Conservation (phyloP, 176 grass and related monocot genomes). For the Urochloa ruziziensis region DNA sequence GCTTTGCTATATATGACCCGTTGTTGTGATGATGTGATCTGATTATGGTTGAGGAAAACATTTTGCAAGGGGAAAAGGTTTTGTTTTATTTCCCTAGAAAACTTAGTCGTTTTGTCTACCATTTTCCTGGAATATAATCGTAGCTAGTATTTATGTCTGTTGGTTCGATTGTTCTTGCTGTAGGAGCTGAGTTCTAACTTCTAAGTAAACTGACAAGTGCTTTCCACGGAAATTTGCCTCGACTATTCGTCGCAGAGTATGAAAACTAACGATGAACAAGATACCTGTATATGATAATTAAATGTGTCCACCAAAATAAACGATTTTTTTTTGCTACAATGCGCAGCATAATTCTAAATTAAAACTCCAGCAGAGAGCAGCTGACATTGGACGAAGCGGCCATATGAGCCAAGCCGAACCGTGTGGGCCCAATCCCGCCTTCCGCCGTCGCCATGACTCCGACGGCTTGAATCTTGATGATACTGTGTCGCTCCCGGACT, state of each 20-base stretch:
- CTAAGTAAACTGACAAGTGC: background rate
- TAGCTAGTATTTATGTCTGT: background rate
- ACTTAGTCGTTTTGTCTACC: background rate
- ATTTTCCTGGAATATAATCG: constrained; percentile 8
- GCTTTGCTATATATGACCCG: background rate
- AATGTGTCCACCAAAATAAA: no score
- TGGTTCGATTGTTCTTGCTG: background rate
- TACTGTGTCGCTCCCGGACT: background rate
- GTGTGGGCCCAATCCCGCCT: background rate
- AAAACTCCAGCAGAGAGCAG: background rate
- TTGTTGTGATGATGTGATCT: background rate
- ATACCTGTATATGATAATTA: background rate
- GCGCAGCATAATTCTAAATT: background rate
- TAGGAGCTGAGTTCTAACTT: background rate
- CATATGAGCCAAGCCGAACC: background rate
- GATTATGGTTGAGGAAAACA: constrained; percentile 2
- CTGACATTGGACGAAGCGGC: constrained; percentile 5
- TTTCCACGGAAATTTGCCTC: background rate
- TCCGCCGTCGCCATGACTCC: background rate
- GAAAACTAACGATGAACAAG: background rate
- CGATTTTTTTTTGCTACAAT: background rate
- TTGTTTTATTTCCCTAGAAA: background rate
- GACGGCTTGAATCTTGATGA: background rate
- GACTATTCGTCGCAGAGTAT: background rate
- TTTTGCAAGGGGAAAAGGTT: background rate